Evolutionary conservation across 805 yeast species (phyloP).

Genomic region (Kodamaea sagamina): DNA sequence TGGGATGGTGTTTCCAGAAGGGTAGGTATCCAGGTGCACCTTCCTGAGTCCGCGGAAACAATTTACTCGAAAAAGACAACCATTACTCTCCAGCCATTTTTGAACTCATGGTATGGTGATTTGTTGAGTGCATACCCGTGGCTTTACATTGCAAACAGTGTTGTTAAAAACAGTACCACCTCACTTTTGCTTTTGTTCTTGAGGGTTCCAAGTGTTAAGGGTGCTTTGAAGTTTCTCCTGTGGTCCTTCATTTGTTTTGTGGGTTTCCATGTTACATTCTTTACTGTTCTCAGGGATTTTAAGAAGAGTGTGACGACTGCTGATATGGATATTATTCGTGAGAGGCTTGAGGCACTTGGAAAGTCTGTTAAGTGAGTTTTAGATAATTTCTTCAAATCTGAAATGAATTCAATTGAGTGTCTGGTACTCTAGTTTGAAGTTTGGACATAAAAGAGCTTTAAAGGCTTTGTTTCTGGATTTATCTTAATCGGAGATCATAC

Average conservation of each 20-base stretch:
- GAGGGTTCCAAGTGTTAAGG: not conserved
- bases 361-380: not conserved
- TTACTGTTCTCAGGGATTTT: slow-evolving; percentile 1
- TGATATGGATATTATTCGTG: not conserved
- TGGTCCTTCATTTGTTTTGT: not conserved
- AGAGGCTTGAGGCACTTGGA: not conserved
- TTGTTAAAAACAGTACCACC: not conserved
- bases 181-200: not conserved
- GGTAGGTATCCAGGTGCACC: not conserved
- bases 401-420: too few relatives aligned
- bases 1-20: not conserved
- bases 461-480: too few relatives aligned
- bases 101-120: not conserved
- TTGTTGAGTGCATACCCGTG: slow-evolving; percentile 1
- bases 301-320: not conserved
- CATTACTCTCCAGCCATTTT: not conserved
- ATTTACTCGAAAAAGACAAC: not conserved
- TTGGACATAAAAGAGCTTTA: too few relatives aligned
- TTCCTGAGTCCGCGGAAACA: not conserved
- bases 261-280: not conserved
- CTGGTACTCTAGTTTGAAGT: too few relatives aligned
- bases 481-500: too few relatives aligned
- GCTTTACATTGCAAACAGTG: not conserved
- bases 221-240: not conserved
- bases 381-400: not conserved